phyloP scores from a whole-genome alignment of 140 eudicot genomes.

The Ambrosia hybrid region DNA sequence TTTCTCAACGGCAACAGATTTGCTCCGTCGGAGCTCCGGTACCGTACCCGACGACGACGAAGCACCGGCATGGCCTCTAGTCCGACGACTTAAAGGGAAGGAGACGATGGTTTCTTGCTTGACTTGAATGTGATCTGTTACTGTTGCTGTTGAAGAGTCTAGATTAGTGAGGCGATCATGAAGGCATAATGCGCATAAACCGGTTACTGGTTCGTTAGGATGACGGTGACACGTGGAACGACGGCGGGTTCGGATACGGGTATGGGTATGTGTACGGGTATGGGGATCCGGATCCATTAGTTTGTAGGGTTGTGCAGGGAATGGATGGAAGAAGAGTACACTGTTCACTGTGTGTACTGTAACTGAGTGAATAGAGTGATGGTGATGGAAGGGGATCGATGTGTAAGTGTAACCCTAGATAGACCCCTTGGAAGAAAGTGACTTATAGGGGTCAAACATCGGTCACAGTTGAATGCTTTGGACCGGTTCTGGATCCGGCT shows the following conservation, averaged over 20 bases:
- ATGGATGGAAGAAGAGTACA: conserved; percentile 11
- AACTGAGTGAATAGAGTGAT: not conserved
- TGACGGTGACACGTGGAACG: conserved; percentile 74
- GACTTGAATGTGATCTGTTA: conserved; percentile 18
- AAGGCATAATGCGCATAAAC: conserved; percentile 78
- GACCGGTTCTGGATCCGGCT: no score
- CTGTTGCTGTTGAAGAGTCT: no score
- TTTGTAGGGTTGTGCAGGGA: conserved; percentile 11
- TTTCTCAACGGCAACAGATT: conserved; percentile 54
- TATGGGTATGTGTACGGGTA: no score
- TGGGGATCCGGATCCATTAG: conserved; percentile 34
- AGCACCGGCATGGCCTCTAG: conserved; percentile 15
- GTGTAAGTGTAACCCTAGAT: conserved; percentile 24
- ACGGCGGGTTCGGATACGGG: conserved; percentile 49
- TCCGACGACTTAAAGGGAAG: conserved; percentile 31
- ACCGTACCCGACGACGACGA: conserved; percentile 8
- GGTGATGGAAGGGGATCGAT: conserved; percentile 33
- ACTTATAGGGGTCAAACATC: no score
- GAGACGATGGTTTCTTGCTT: conserved; percentile 29
- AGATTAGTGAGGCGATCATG: conserved; percentile 80
- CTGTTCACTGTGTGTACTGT: conserved; percentile 14
- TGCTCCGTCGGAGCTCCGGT: conserved; percentile 75
- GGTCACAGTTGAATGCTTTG: no score
- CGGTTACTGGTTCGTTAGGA: conserved; percentile 65
- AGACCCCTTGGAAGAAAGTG: conserved; percentile 16